Evolutionary conservation across 164 flowering plant genomes (phyloP).

Genomic region (Magnolia sinica): DNA sequence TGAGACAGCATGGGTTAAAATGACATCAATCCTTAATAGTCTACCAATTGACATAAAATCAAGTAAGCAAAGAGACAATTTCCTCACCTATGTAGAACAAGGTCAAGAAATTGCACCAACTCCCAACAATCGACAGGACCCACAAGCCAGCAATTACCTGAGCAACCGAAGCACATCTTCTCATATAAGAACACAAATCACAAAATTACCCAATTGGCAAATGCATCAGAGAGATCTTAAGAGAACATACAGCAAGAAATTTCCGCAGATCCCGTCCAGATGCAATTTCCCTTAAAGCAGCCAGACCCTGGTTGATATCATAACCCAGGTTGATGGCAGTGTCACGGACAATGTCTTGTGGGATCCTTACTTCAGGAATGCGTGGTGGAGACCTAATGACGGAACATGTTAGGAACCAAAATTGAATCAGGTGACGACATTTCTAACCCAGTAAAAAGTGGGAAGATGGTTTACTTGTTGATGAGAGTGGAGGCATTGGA

Average conservation of each 20-base stretch:
- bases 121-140: conserved; percentile 70
- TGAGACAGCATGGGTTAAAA: neutral
- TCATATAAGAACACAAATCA: conserved; percentile 46
- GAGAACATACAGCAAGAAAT: conserved; percentile 47
- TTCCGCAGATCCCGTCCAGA: conserved; percentile 59
- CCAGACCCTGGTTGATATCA: conserved; percentile 43
- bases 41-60: neutral
- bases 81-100: conserved; percentile 68
- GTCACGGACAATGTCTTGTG: conserved; percentile 44
- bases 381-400: conserved; percentile 58
- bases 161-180: conserved; percentile 23
- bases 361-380: conserved; percentile 55
- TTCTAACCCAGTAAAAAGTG: neutral
- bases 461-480: conserved; percentile 52
- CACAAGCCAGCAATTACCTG: conserved; percentile 85
- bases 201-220: conserved; percentile 55
- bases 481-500: conserved; percentile 68
- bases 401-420: neutral
- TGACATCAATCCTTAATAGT: neutral
- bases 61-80: neutral
- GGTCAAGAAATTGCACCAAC: conserved; percentile 75
- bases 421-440: too few species aligned
- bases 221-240: neutral
- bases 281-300: conserved; percentile 41
- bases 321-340: conserved; percentile 35